Conservation (phyloP, 108 stramenopile species). For the Skeletonema tropicum region DNA sequence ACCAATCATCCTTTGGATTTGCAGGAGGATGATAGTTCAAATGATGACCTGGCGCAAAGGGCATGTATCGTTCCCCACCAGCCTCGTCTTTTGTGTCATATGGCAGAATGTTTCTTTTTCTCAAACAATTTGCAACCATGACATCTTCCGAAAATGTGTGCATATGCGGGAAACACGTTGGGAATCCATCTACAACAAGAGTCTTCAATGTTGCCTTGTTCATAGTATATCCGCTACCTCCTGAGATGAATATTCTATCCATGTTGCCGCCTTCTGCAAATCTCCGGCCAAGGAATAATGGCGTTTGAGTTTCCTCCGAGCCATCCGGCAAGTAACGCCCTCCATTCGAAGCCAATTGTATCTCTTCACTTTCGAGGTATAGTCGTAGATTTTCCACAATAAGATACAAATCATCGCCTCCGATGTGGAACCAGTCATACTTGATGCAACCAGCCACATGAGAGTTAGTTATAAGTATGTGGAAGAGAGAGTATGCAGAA, state of each 20-base stretch:
- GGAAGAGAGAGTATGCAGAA: constrained; percentile 33
- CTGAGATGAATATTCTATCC: constrained; percentile 91
- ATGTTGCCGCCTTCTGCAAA: constrained; percentile 78
- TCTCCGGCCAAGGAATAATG: constrained; percentile 87
- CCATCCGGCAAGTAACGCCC: constrained; percentile 80
- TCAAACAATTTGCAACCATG: constrained; percentile 81
- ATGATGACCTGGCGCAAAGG: constrained; percentile 93
- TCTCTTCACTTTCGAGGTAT: constrained; percentile 87
- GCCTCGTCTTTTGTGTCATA: constrained; percentile 92
- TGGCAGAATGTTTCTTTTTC: constrained; percentile 68
- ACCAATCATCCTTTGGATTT: constrained; percentile 81
- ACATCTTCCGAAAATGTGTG: constrained; percentile 92
- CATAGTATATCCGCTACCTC: constrained; percentile 95
- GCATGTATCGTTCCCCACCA: constrained; percentile 94
- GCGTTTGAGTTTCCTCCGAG: constrained; percentile 70
- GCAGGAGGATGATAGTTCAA: constrained; percentile 66
- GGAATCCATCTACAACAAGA: constrained; percentile 72
- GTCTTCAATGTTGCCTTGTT: constrained; percentile 90
- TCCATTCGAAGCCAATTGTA: constrained; percentile 81
- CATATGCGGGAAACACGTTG: constrained; percentile 77
- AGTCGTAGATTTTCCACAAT: constrained; percentile 91
- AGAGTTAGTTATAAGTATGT: constrained; percentile 3
- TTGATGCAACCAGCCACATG: constrained; percentile 1
- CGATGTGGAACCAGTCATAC: constrained; percentile 77
- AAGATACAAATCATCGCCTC: constrained; percentile 92